phyloP scores from a whole-genome alignment of 192 early-diverging fungal genomes.

The Ambispora gerdemannii region DNA sequence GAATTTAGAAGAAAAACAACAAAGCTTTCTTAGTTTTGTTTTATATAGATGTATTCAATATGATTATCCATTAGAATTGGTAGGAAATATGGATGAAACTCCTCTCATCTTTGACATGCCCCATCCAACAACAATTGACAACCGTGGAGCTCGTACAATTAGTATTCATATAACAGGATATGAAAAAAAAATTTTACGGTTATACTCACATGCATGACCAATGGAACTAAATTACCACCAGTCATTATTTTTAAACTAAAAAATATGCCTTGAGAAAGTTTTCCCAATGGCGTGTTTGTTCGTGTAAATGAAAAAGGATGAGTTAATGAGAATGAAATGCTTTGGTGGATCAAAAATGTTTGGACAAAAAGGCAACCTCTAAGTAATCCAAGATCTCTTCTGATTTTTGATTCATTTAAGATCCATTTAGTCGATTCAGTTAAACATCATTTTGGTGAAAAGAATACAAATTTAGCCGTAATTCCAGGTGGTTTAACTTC shows the following conservation, averaged over 20 bases:
- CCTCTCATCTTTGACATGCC: neutral
- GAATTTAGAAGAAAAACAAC: constrained; percentile 12
- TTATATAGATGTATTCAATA: neutral
- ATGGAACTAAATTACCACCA: neutral
- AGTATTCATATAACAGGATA: constrained; percentile 7
- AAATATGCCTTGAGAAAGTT: too few species aligned
- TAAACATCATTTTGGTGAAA: constrained; percentile 6
- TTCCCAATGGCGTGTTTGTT: too few species aligned
- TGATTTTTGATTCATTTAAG: constrained; percentile 9
- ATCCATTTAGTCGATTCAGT: constrained; percentile 7
- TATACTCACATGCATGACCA: neutral
- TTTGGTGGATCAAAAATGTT: constrained; percentile 17
- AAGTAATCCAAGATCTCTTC: neutral
- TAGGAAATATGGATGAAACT: constrained; percentile 17
- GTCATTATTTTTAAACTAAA: constrained; percentile 25
- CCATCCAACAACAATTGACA: neutral
- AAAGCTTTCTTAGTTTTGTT: constrained; percentile 22
- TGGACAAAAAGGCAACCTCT: neutral
- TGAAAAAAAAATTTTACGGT: neutral
- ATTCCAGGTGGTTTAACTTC: constrained; percentile 2
- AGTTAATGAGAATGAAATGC: too few species aligned
- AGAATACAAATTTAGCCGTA: neutral
- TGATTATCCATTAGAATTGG: constrained; percentile 9
- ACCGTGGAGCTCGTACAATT: neutral
- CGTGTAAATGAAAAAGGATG: too few species aligned